phyloP scores from a whole-genome alignment of 1,284 basidiomycete species.

The Ceratobasidium sp. region DNA sequence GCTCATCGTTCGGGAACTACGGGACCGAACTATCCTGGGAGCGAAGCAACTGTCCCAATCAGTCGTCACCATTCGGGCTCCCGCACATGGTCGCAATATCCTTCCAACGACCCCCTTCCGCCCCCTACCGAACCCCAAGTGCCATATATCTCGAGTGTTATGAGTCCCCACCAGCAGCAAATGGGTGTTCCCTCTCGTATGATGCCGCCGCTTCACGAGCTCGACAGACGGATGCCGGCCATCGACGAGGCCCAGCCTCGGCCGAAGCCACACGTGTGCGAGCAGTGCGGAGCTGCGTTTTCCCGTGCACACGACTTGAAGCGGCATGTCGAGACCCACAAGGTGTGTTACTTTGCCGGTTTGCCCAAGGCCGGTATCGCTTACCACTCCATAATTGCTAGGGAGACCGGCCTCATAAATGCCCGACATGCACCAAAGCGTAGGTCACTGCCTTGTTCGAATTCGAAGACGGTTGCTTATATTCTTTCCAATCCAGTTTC shows the following conservation, averaged over 20 bases:
- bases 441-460: neutral
- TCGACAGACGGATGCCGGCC: neutral
- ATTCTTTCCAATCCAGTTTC: neutral
- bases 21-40: neutral
- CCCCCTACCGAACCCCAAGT: slow-evolving; percentile 5
- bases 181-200: slow-evolving; percentile 6
- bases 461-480: neutral
- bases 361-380: neutral
- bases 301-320: slow-evolving; percentile 41
- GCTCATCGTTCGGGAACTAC: neutral
- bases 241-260: slow-evolving; percentile 20
- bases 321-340: slow-evolving; percentile 39
- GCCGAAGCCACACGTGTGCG: slow-evolving; percentile 37
- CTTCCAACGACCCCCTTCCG: neutral
- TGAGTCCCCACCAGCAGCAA: slow-evolving; percentile 5
- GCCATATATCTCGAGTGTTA: slow-evolving; percentile 30
- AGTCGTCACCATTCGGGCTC: neutral
- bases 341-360: neutral
- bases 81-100: neutral
- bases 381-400: neutral
- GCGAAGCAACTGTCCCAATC: slow-evolving; percentile 13
- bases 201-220: slow-evolving; percentile 17
- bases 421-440: slow-evolving; percentile 33
- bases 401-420: slow-evolving; percentile 29
- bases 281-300: slow-evolving; percentile 38